Conservation (phyloP, 2,329 filamentous ascomycete genomes). For the Pseudogymnoascus sp. region DNA sequence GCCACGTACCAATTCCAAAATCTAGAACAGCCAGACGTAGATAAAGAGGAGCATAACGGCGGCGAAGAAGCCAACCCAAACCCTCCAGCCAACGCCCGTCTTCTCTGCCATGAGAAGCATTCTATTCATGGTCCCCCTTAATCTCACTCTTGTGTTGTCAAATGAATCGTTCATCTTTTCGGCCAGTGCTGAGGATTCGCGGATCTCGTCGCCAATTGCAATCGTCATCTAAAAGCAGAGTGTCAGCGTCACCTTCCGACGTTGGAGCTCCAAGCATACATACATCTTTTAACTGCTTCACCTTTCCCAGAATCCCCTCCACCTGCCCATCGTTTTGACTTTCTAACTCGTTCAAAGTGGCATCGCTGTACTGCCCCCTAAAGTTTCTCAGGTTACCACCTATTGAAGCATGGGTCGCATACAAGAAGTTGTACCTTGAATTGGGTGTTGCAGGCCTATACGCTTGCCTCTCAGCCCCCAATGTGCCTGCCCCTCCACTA, state of each 20-base stretch:
- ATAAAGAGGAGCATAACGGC: constrained; percentile 75
- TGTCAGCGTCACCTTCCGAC: not conserved
- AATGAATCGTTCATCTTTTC: constrained; percentile 96
- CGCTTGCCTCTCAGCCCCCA: constrained; percentile 31
- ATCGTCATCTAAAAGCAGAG: constrained; percentile 60
- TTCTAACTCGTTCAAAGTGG: constrained; percentile 86
- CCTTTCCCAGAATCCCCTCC: constrained; percentile 83
- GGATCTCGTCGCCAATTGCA: constrained; percentile 91
- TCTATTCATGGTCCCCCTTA: constrained; percentile 89
- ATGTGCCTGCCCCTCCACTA: constrained; percentile 22
- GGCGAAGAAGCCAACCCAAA: constrained; percentile 84
- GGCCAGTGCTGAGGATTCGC: constrained; percentile 76
- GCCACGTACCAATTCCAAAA: not conserved
- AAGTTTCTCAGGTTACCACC: constrained; percentile 7
- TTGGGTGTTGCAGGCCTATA: constrained; percentile 66
- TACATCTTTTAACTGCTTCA: constrained; percentile 81
- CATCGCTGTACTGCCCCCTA: constrained; percentile 85
- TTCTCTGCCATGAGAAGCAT: constrained; percentile 94
- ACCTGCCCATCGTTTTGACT: constrained; percentile 90
- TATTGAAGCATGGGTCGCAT: not conserved
- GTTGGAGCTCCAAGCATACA: constrained; percentile 28
- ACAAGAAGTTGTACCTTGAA: constrained; percentile 42
- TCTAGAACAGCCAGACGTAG: constrained; percentile 84
- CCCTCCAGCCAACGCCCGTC: constrained; percentile 91
- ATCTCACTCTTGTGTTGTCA: constrained; percentile 69